Conservation (phyloP, 1,284 basidiomycete genomes). For the Sparassis latifolia region DNA sequence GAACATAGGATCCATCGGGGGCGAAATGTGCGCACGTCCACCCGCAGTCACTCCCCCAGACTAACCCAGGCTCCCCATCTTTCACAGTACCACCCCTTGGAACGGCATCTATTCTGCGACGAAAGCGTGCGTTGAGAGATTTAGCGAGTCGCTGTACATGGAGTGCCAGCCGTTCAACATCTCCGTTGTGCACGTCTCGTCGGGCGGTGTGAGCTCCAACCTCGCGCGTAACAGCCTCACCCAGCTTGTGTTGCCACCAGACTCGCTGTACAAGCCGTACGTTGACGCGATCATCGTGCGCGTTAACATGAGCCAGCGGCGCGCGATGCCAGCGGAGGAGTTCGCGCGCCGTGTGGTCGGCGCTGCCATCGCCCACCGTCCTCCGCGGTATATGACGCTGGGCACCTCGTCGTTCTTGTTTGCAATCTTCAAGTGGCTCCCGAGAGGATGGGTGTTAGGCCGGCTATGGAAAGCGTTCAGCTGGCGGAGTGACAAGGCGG, state of each 20-base stretch:
- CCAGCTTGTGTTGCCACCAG: constrained; percentile 20
- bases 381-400: constrained; percentile 22
- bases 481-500: too few relatives aligned
- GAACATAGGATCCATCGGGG: constrained; percentile 68
- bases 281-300: constrained; percentile 42
- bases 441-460: constrained; percentile 37
- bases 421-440: constrained; percentile 44
- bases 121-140: constrained; percentile 57
- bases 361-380: constrained; percentile 28
- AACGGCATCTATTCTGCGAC: constrained; percentile 59
- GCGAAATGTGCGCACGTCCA: constrained; percentile 40
- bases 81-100: constrained; percentile 58
- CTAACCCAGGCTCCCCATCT: background rate
- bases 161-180: constrained; percentile 58
- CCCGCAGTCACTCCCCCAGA: background rate
- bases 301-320: constrained; percentile 38
- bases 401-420: constrained; percentile 35
- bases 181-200: constrained; percentile 53
- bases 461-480: constrained; percentile 32
- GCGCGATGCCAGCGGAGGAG: constrained; percentile 41
- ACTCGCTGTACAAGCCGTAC: constrained; percentile 46
- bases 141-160: constrained; percentile 63
- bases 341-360: constrained; percentile 46
- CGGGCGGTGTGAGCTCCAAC: constrained; percentile 53
- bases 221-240: constrained; percentile 27